Conservation (phyloP, 108 stramenopile species). For the Hondaea fermentalgiana region DNA sequence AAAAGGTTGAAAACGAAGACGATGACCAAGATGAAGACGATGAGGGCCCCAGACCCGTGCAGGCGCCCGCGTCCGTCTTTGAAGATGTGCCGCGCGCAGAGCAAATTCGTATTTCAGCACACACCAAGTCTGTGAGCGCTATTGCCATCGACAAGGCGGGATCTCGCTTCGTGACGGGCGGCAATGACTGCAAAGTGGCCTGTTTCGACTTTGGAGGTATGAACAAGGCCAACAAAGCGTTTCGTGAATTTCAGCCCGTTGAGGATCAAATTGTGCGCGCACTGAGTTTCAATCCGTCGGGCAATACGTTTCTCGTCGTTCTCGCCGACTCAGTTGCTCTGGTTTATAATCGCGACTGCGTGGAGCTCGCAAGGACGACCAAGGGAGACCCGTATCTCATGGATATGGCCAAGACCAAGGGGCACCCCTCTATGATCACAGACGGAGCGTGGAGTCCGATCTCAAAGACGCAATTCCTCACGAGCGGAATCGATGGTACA, state of each 20-base stretch:
- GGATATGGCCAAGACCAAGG: slow-evolving; percentile 12
- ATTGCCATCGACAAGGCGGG: background rate
- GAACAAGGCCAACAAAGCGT: background rate
- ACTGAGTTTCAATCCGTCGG: background rate
- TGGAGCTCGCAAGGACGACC: background rate
- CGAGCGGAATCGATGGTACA: background rate
- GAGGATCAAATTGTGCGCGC: background rate
- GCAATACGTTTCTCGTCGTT: background rate
- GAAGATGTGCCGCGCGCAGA: background rate
- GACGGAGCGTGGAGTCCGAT: background rate
- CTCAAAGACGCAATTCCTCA: background rate
- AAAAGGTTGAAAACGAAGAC: background rate
- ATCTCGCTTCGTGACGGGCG: background rate
- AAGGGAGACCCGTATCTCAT: background rate
- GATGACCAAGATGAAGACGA: background rate
- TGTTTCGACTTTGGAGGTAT: background rate
- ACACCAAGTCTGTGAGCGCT: background rate
- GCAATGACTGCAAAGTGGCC: background rate
- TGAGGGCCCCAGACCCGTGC: background rate
- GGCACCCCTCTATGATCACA: background rate
- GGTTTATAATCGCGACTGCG: background rate
- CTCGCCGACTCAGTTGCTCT: background rate
- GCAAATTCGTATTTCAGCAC: background rate
- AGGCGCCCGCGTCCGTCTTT: background rate
- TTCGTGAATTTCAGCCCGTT: background rate